Evolutionary conservation across 345 rosid species (phyloP).

Genomic region (Eucalyptus lansdowneana): DNA sequence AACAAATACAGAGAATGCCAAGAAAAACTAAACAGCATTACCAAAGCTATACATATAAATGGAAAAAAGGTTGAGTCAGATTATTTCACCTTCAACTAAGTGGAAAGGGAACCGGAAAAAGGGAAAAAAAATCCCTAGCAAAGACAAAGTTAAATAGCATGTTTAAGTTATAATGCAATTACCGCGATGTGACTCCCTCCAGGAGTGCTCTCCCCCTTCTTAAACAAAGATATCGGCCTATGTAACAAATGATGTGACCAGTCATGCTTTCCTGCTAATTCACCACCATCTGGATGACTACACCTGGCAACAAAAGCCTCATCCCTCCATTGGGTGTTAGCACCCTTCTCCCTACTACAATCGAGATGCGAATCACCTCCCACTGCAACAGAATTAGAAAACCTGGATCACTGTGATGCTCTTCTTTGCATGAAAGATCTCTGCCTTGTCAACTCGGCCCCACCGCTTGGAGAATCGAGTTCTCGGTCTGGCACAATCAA

Average conservation of each 20-base stretch:
- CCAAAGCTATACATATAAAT: neutral
- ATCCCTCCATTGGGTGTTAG: constrained; percentile 32
- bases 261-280: constrained; percentile 13
- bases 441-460: constrained; percentile 25
- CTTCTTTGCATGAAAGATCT: constrained; percentile 33
- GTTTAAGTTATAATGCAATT: neutral
- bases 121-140: neutral
- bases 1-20: neutral
- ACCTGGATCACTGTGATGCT: constrained; percentile 42
- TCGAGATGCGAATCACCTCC: constrained; percentile 54
- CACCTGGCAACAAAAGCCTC: constrained; percentile 16
- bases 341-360: constrained; percentile 18
- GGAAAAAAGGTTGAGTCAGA: neutral
- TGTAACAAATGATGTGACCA: constrained; percentile 37
- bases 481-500: neutral
- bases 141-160: neutral
- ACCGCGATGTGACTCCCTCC: neutral
- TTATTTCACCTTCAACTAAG: neutral
- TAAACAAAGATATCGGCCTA: constrained; percentile 13
- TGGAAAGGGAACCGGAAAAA: neutral
- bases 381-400: constrained; percentile 73
- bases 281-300: constrained; percentile 14
- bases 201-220: constrained; percentile 19
- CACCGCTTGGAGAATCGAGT: constrained; percentile 15
- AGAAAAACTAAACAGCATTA: neutral